phyloP scores from a whole-genome alignment of 495 filamentous ascomycete species.

The Aspergillus cavernicola region DNA sequence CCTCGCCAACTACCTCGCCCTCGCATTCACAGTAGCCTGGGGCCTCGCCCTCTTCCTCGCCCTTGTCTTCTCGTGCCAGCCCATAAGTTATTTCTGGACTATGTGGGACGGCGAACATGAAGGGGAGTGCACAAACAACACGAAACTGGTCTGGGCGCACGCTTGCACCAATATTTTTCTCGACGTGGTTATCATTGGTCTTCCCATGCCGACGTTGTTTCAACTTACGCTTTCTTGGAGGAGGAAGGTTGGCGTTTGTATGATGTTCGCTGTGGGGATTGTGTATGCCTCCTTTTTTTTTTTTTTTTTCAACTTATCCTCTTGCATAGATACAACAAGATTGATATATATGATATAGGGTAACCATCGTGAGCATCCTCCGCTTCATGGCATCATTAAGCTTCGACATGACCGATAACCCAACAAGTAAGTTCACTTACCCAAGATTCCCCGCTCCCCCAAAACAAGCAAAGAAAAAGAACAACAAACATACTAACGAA shows the following conservation, averaged over 20 bases:
- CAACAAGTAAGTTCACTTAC: background rate
- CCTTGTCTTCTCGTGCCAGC: conserved; percentile 43
- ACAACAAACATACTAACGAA: no score
- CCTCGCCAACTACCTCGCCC: conserved; percentile 18
- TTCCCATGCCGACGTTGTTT: conserved; percentile 27
- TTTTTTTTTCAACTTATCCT: no score
- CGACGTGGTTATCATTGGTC: conserved; percentile 36
- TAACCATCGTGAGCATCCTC: conserved; percentile 30
- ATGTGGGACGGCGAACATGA: conserved; percentile 17
- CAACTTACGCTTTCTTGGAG: conserved; percentile 17
- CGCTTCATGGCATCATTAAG: conserved; percentile 28
- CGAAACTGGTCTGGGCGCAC: conserved; percentile 37
- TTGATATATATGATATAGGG: conserved; percentile 16
- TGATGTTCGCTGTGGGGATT: conserved; percentile 25
- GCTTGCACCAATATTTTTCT: conserved; percentile 42
- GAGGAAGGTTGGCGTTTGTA: conserved; percentile 18
- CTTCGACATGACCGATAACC: conserved; percentile 7
- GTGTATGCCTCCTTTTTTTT: conserved; percentile 18
- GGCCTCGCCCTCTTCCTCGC: conserved; percentile 32
- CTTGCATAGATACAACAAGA: background rate
- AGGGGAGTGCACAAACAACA: conserved; percentile 37
- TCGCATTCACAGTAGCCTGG: conserved; percentile 27
- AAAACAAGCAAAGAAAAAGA: conserved; percentile 22
- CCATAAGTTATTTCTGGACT: conserved; percentile 37
- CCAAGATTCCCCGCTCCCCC: conserved; percentile 8